Conservation (phyloP, 306 rosid species). For the Mucuna pruriens region DNA sequence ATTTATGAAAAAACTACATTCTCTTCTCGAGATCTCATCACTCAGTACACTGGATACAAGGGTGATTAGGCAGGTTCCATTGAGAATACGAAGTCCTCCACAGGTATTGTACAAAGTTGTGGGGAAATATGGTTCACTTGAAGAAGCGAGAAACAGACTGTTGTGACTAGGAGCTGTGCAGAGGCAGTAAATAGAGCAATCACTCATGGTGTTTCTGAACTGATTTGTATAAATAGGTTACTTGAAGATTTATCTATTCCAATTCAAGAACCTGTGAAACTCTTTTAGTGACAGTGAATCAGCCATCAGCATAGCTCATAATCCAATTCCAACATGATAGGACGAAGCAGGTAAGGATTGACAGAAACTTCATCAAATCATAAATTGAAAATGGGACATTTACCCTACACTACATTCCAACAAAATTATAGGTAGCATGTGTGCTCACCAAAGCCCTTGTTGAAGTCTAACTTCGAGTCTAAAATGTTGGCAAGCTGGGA, state of each 20-base stretch:
- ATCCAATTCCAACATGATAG: neutral
- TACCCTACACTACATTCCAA: neutral
- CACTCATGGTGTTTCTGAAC: neutral
- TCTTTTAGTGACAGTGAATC: neutral
- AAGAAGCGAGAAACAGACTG: neutral
- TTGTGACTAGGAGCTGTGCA: neutral
- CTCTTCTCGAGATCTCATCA: neutral
- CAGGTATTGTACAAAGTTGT: neutral
- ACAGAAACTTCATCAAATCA: neutral
- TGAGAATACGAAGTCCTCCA: neutral
- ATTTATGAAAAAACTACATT: conserved; percentile 1
- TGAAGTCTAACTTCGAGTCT: neutral
- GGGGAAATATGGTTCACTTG: neutral
- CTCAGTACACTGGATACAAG: neutral
- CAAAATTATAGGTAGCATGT: neutral
- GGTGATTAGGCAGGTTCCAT: neutral
- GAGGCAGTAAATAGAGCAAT: neutral
- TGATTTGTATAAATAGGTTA: neutral
- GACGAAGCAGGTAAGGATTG: neutral
- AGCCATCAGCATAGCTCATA: neutral
- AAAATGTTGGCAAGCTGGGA: neutral
- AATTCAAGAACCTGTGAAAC: conserved; percentile 5
- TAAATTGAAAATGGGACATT: neutral
- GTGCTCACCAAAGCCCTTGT: neutral
- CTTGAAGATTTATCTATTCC: neutral